These are phyloP conservation scores for Pseudogymnoascus pannorum DNA, from an alignment of 2,329 filamentous ascomycete genomes.

Conservation along the genomic window DNA sequence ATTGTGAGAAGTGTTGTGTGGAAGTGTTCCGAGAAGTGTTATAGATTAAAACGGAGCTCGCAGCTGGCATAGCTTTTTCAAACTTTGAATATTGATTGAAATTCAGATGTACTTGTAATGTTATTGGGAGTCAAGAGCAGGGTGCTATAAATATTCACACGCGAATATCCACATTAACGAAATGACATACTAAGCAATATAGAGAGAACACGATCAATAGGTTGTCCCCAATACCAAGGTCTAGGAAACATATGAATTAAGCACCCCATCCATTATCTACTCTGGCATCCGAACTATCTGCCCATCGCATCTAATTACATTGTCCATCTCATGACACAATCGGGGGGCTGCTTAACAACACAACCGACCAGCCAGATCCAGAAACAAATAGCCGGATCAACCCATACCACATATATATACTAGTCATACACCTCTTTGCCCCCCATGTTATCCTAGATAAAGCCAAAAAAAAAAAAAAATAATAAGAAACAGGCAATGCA, in stretches of 20 bases:
- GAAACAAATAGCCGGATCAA: constrained; percentile 4
- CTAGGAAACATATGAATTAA: constrained; percentile 5
- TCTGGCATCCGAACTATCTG: neutral
- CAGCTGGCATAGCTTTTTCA: no score
- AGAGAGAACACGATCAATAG: no score
- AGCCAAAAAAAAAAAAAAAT: neutral
- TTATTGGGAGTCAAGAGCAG: no score
- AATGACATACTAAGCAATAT: no score
- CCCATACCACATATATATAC: neutral
- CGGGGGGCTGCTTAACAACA: neutral
- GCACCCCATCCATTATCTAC: neutral
- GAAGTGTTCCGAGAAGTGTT: no score
- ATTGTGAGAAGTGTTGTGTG: neutral
- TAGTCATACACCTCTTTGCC: neutral
- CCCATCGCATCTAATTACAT: neutral
- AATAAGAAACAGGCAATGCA: neutral
- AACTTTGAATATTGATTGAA: no score
- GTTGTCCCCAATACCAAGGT: neutral
- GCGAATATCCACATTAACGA: no score
- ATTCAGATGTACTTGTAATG: no score
- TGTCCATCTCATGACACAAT: neutral
- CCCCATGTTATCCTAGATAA: neutral
- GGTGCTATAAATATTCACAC: no score
- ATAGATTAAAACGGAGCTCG: no score
- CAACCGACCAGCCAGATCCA: neutral